Conservation (phyloP, 2,329 filamentous ascomycete genomes). For the Aspergillus sp. region DNA sequence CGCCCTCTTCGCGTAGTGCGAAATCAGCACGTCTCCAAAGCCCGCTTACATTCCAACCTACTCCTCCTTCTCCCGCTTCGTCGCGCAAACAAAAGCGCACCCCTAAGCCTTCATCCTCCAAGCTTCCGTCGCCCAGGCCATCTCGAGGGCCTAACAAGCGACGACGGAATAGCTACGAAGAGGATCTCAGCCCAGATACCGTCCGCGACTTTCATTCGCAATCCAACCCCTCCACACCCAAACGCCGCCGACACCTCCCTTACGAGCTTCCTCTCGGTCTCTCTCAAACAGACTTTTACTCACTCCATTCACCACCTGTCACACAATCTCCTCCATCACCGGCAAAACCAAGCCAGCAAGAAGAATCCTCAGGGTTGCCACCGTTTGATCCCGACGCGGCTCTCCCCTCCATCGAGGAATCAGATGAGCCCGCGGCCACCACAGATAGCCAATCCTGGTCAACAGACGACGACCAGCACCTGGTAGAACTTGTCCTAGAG, state of each 20-base stretch:
- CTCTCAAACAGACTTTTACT: conserved; percentile 44
- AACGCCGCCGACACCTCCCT: conserved; percentile 44
- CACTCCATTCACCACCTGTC: conserved; percentile 36
- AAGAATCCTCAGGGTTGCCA: conserved; percentile 6
- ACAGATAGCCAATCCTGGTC: conserved; percentile 31
- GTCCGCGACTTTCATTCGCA: conserved; percentile 17
- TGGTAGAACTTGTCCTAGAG: conserved; percentile 46
- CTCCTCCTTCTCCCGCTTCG: conserved; percentile 20
- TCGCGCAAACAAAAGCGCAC: conserved; percentile 28
- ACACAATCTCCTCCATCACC: conserved; percentile 34
- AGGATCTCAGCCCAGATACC: conserved; percentile 16
- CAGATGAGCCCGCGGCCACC: conserved; percentile 18
- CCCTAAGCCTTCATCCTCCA: conserved; percentile 17
- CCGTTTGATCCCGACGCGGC: conserved; percentile 31
- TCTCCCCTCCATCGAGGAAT: conserved; percentile 39
- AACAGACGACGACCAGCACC: conserved; percentile 41
- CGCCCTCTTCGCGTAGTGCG: conserved; percentile 34
- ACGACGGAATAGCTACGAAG: conserved; percentile 33
- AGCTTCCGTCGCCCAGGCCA: conserved; percentile 26
- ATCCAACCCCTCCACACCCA: conserved; percentile 44
- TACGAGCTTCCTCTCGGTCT: conserved; percentile 47
- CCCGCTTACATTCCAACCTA: conserved; percentile 34
- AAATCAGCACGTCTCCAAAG: conserved; percentile 42
- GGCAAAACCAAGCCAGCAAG: conserved; percentile 17
- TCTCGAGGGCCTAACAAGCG: conserved; percentile 42